Evolutionary conservation across 108 stramenopile genomes (phyloP).

Genomic region (Discostella pseudostelligera): DNA sequence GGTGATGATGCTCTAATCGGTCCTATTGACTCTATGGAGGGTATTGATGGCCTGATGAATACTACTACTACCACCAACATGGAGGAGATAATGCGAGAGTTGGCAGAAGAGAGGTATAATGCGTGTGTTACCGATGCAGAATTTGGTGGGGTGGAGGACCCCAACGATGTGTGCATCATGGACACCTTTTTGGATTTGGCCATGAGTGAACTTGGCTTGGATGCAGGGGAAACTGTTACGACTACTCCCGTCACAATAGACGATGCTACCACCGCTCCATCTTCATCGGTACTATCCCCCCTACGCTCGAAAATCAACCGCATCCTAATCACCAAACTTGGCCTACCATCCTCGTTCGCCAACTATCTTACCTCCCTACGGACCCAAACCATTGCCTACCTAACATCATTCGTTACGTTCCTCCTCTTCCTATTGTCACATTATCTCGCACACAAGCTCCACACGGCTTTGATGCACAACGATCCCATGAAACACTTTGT

Average conservation of each 20-base stretch:
- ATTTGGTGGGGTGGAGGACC: constrained; percentile 17
- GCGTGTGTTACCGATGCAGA: constrained; percentile 32
- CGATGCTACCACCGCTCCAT: not conserved
- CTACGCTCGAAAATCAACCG: constrained; percentile 18
- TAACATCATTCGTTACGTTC: constrained; percentile 36
- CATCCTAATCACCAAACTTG: constrained; percentile 8
- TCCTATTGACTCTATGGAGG: constrained; percentile 41
- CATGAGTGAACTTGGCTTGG: no score
- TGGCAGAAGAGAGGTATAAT: constrained; percentile 36
- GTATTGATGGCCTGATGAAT: constrained; percentile 29
- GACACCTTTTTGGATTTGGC: constrained; percentile 29
- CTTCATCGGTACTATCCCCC: not conserved
- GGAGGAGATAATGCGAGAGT: constrained; percentile 8
- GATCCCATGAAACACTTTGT: constrained; percentile 45
- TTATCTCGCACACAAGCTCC: constrained; percentile 29
- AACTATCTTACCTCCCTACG: constrained; percentile 31
- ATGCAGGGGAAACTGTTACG: no score
- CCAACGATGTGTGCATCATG: constrained; percentile 21
- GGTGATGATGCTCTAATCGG: constrained; percentile 19
- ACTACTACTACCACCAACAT: constrained; percentile 27
- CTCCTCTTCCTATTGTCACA: constrained; percentile 30
- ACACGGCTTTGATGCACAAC: constrained; percentile 13
- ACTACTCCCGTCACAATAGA: not conserved
- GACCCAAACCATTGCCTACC: constrained; percentile 32
- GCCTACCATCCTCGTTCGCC: constrained; percentile 11